Evolutionary conservation across 2,329 filamentous ascomycete genomes (phyloP), one percentile per base, ranked within the genome.

Genomic region (Lasiodiplodia gonubiensis): DNA sequence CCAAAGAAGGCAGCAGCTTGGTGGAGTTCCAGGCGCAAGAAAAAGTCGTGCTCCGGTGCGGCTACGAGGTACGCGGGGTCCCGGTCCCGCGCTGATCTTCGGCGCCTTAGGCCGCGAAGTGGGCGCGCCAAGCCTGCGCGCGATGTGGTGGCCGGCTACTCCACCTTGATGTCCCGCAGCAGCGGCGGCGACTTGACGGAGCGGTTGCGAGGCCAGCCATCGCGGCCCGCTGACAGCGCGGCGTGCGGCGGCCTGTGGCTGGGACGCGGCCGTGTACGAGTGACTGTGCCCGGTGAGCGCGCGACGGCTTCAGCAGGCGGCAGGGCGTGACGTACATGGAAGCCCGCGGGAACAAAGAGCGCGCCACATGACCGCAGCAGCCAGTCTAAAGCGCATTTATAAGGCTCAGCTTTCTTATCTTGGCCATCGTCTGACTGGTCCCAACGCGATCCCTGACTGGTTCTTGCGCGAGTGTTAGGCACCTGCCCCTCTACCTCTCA

Each of bases 401-500:
- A 51, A 63, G n/a, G 59, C 59, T 46, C 42, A 46, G 59, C 27
- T 63, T 63, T 33, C 59, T 46, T 46, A 46, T 39, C 37, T 39
- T 39, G 37, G 37, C 37, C 57, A 16, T 63, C 59, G 23, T 48
- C 42, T 63, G 59, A 63, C 55, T 27, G 25, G 27, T 49, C 30
- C 42, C 46, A 14, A 21, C n/a, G n/a, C 53, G n/a, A 21, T 21
- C 12, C 49, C 23, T 27, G 49, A 25, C 49, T 27, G 49, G 21
- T 18, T 52, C 49, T 27, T 25, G 49, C 49, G 21, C 52, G 18
- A 33, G 52, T 46, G 23, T 46, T 33, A 63, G 59, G 59, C 59
- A 63, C 42, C 59, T 63, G 59, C 59, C 59, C 59, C 59, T 63
- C 59, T 63, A 51, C 59, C 46, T 46, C 42, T 63, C 59, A 63